Evolutionary conservation across 805 yeast species (phyloP).

Genomic region (Kodamaea sagamina): DNA sequence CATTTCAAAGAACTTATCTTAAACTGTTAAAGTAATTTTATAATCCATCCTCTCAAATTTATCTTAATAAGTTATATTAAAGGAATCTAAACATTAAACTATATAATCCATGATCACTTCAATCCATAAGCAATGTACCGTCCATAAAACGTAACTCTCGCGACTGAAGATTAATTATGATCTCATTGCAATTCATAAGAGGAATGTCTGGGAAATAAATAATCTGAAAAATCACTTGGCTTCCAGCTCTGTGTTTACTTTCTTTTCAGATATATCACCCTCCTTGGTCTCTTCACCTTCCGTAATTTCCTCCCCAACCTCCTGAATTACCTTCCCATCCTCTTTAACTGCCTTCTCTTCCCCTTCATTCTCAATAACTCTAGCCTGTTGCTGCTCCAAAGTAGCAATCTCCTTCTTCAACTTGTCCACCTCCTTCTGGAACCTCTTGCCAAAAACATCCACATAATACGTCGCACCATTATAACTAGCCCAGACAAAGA

Average conservation of each 20-base stretch:
- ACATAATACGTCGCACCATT: constrained; percentile 95
- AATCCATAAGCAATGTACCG: neutral
- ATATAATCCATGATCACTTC: neutral
- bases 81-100: constrained; percentile 1
- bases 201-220: too few species aligned
- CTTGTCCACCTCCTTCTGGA: constrained; percentile 79
- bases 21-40: too few species aligned
- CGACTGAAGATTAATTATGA: too few species aligned
- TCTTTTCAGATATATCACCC: too few species aligned
- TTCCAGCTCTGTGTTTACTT: too few species aligned
- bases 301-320: too few species aligned
- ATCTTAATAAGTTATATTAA: too few species aligned
- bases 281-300: too few species aligned
- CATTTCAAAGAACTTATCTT: too few species aligned
- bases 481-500: constrained; percentile 79
- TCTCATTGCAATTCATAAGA: neutral
- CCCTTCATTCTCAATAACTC: neutral
- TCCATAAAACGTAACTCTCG: constrained; percentile 4
- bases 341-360: neutral
- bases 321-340: neutral
- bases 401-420: constrained; percentile 71
- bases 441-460: constrained; percentile 86
- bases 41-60: too few species aligned
- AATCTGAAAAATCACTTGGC: too few species aligned
- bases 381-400: constrained; percentile 41